phyloP scores from a whole-genome alignment of 2,329 filamentous ascomycete species.

The Neopestalotiopsis sp. region DNA sequence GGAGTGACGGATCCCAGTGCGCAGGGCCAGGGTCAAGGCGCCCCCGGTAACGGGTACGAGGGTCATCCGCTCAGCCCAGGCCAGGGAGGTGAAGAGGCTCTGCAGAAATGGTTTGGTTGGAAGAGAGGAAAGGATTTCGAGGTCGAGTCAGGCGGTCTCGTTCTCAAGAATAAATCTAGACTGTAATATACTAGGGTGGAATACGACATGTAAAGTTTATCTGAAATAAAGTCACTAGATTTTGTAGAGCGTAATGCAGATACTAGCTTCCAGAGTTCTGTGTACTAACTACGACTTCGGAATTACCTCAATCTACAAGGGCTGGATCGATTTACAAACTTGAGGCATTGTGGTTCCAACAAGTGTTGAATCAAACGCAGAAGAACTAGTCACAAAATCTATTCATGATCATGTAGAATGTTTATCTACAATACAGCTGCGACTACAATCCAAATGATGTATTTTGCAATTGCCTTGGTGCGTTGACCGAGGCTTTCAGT shows the following conservation, averaged over 20 bases:
- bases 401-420: neutral
- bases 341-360: too few species aligned
- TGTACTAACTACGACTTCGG: too few species aligned
- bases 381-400: neutral
- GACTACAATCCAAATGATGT: neutral
- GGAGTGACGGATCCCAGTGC: constrained; percentile 44
- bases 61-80: constrained; percentile 67
- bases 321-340: too few species aligned
- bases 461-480: neutral
- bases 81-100: constrained; percentile 71
- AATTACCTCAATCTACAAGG: too few species aligned
- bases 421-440: neutral
- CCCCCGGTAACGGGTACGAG: constrained; percentile 71
- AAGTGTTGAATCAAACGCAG: too few species aligned
- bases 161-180: constrained; percentile 53
- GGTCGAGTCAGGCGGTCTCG: constrained; percentile 66
- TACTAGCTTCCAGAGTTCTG: too few species aligned
- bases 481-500: neutral
- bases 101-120: constrained; percentile 82
- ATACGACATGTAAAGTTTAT: neutral
- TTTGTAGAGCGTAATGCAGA: too few species aligned
- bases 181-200: constrained; percentile 37
- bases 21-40: constrained; percentile 68
- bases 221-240: too few species aligned
- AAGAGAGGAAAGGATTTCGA: constrained; percentile 72